Percentiles rank a stretch among this genome's conserved stretches.
Evolutionary conservation across 768 basidiomycete species (phyloP).

Genomic region (Phylloporus rhodoxanthus): DNA sequence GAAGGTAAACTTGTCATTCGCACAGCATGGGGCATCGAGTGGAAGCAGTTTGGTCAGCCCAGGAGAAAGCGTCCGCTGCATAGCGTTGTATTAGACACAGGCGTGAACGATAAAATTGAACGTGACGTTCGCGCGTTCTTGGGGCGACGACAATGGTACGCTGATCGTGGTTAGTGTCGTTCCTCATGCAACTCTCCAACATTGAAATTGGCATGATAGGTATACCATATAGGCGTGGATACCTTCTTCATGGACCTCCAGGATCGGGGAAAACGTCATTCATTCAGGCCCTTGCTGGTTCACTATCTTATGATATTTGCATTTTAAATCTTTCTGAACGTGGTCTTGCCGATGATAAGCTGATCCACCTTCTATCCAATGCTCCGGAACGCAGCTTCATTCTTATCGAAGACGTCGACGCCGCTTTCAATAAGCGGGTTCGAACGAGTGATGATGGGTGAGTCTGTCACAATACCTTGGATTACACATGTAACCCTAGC

Average conservation of each 20-base stretch:
- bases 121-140: conserved; percentile 79
- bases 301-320: conserved; percentile 91
- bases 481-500: conserved; percentile 7
- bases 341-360: conserved; percentile 93
- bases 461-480: conserved; percentile 21
- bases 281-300: conserved; percentile 94
- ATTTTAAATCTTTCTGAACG: conserved; percentile 93
- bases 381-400: conserved; percentile 90
- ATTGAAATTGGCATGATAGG: conserved; percentile 42
- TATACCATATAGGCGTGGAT: conserved; percentile 94
- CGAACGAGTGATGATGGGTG: conserved; percentile 92
- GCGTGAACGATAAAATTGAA: conserved; percentile 80
- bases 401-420: conserved; percentile 96
- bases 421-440: conserved; percentile 90
- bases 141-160: conserved; percentile 86
- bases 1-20: conserved; percentile 95
- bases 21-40: conserved; percentile 95
- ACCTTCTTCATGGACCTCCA: conserved; percentile 91
- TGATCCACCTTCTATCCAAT: conserved; percentile 88
- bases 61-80: conserved; percentile 77
- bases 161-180: conserved; percentile 71
- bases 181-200: background rate
- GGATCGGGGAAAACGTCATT: conserved; percentile 98
- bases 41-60: conserved; percentile 93
- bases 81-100: conserved; percentile 83